These are phyloP conservation scores for Acmispon strigosus DNA, from an alignment of 306 rosid species.

Conservation along the genomic window DNA sequence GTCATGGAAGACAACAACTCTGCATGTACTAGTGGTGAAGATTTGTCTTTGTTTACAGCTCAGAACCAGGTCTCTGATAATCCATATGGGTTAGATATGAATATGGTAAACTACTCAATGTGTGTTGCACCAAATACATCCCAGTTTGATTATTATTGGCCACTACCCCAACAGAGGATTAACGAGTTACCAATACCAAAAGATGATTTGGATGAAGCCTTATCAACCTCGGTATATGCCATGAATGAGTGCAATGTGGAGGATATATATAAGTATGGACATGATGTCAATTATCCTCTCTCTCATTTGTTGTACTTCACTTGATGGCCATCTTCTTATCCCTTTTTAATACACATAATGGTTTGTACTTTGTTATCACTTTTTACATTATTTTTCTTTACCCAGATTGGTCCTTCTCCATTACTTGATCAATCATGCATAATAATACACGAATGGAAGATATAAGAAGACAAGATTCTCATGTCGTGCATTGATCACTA, in stretches of 20 bases:
- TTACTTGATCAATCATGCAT: neutral
- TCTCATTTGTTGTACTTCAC: constrained; percentile 21
- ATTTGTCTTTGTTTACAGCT: constrained; percentile 31
- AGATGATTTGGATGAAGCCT: constrained; percentile 2
- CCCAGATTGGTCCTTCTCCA: neutral
- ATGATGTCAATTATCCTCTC: constrained; percentile 19
- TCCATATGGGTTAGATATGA: constrained; percentile 33
- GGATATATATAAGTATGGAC: constrained; percentile 1
- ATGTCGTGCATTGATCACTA: too few species aligned
- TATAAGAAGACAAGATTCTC: too few species aligned
- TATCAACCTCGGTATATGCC: neutral
- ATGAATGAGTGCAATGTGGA: constrained; percentile 16
- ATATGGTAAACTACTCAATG: constrained; percentile 29
- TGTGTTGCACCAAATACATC: constrained; percentile 11
- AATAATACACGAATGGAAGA: neutral
- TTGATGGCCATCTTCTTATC: neutral
- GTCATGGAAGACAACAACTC: constrained; percentile 2
- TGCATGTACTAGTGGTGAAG: constrained; percentile 3
- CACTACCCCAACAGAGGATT: constrained; percentile 16
- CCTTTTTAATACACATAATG: neutral
- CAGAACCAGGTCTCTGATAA: constrained; percentile 20
- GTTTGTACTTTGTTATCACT: neutral
- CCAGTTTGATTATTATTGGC: constrained; percentile 37
- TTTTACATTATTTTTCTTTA: neutral
- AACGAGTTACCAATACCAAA: constrained; percentile 4